A percentile compares a stretch with the other conserved stretches of the same genome.
Conservation (phyloP, 2,329 filamentous ascomycete species). For the Talaromyces sp. region DNA sequence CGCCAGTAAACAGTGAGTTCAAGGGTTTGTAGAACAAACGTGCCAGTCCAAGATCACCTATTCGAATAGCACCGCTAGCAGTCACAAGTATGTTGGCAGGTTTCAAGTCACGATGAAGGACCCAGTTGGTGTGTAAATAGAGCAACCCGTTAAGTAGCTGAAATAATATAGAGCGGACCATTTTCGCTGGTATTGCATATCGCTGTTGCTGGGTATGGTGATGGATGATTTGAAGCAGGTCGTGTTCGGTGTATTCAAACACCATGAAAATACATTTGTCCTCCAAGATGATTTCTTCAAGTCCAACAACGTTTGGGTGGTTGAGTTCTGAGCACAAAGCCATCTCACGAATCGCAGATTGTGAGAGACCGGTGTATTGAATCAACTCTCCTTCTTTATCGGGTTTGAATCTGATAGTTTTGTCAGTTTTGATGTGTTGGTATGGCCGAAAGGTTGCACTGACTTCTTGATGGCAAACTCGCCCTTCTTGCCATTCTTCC, state of each 20-base stretch:
- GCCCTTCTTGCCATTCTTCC: constrained; percentile 67
- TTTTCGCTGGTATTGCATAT: constrained; percentile 81
- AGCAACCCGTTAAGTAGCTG: constrained; percentile 92
- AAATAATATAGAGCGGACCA: constrained; percentile 91
- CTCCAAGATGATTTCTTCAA: constrained; percentile 94
- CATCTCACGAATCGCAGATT: constrained; percentile 97
- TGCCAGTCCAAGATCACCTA: constrained; percentile 89
- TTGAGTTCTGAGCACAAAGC: constrained; percentile 87
- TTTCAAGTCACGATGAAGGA: constrained; percentile 93
- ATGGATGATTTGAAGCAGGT: constrained; percentile 95
- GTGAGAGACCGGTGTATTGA: constrained; percentile 95
- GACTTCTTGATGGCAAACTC: constrained; percentile 99
- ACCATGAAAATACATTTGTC: constrained; percentile 99
- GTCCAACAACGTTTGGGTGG: constrained; percentile 83
- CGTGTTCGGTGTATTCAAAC: constrained; percentile 97
- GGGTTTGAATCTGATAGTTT: constrained; percentile 68
- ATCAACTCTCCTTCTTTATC: constrained; percentile 96
- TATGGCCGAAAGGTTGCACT: constrained; percentile 22
- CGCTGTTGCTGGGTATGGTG: constrained; percentile 88
- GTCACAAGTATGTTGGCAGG: constrained; percentile 99
- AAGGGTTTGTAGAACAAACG: constrained; percentile 91
- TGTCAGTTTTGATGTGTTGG: constrained; percentile 15
- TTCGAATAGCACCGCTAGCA: constrained; percentile 82
- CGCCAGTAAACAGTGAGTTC: constrained; percentile 84
- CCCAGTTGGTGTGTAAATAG: constrained; percentile 95